Evolutionary conservation across 2,329 filamentous ascomycete species (phyloP), one percentile per base, ranked within the genome.

Genomic region (Orbilia blumenaviensis): DNA sequence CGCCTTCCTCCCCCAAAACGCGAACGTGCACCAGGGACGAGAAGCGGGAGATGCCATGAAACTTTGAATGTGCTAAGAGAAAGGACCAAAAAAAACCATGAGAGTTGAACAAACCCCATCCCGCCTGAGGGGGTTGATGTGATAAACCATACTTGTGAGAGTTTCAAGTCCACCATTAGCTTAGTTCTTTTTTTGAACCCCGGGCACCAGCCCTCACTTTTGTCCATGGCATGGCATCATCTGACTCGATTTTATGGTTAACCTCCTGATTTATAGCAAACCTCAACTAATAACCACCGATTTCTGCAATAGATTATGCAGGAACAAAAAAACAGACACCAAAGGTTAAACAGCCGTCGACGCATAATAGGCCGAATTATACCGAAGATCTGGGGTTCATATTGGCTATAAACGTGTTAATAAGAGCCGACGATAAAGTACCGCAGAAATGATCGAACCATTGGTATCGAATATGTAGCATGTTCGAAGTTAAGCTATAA

Each of bases 371-470:
- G 46, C 32, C 32, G 38, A 69, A 69, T 44, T 76, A 76, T 76
- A 69, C 72, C 72, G 72, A 76, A 69, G 72, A 69, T 76, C 72
- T 76, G 64, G 72, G 72, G 72, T 75, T 66, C 46, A 66, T 63
- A 68, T 63, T 69, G 72, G 58, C 72, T 76, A 76, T 69, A 76
- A 66, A 25, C 64, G 41, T 64, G 50, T 64, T 66, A 75, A 66
- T 69, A 76, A 76, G 50, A 58, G 60, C 67, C 67, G 67, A 66
- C 54, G 50, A 54, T 71, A 75, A 62, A 75, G 63, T 74, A 75
- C 54, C 50, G 52, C 48, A 44, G 52, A 64, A 75, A 66, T 50
- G 29, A 73, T 58, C 50, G 52, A 63, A 64, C 52, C 42, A 60
- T 56, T 63, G 62, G 54, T 71, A 61, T 69, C 50, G 46, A 66